Conservation (phyloP, 176 grass and related monocot genomes). For the Poa annua region DNA sequence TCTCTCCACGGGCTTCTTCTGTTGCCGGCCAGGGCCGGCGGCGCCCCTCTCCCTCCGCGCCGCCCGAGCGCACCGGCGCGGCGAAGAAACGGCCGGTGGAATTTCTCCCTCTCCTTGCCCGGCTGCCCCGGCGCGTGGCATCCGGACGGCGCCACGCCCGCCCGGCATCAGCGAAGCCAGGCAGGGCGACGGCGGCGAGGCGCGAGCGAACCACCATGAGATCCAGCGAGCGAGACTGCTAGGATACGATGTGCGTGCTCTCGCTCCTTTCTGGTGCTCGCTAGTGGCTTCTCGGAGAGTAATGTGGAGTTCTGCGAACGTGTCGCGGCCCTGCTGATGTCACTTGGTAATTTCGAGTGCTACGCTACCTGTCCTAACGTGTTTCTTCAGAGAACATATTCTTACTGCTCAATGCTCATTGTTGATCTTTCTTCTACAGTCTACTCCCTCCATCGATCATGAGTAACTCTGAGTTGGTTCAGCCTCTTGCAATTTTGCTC, state of each 20-base stretch:
- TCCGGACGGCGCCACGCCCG: neutral
- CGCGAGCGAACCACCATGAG: neutral
- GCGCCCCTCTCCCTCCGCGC: neutral
- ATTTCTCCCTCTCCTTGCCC: neutral
- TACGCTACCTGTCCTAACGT: constrained; percentile 15
- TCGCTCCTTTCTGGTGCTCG: neutral
- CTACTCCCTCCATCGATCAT: no score
- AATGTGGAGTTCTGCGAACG: neutral
- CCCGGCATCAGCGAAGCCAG: neutral
- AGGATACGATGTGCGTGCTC: no score
- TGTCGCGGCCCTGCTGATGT: neutral
- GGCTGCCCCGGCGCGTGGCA: neutral
- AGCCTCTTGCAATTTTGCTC: no score
- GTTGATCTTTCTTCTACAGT: neutral
- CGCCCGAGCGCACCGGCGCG: neutral
- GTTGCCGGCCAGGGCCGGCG: neutral
- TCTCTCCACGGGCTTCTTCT: neutral
- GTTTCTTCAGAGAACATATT: neutral
- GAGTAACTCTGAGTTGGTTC: no score
- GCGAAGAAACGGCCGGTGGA: neutral
- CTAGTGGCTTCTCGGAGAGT: neutral
- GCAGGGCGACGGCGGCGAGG: neutral
- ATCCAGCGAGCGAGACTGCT: no score
- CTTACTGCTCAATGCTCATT: neutral
- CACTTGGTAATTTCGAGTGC: neutral